A percentile compares a stretch with the other conserved stretches of the same genome.
phyloP scores from a whole-genome alignment of 2,329 filamentous ascomycete genomes.

The Penicillium sp. region DNA sequence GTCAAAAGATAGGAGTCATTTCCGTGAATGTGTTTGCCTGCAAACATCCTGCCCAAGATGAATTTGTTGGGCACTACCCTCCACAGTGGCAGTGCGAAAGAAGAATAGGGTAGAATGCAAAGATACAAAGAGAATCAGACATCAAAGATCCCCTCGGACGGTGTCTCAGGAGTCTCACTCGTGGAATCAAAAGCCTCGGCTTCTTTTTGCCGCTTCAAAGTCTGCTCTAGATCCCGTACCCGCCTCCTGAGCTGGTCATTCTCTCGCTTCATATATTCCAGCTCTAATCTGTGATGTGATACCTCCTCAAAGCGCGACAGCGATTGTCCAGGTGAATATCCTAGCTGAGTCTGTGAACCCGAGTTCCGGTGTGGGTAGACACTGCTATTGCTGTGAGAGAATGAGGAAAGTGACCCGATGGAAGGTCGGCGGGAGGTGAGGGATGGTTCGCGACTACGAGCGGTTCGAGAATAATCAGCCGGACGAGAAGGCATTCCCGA shows the following conservation, averaged over 20 bases:
- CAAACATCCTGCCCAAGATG: conserved; percentile 9
- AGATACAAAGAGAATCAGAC: conserved; percentile 2
- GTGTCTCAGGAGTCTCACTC: background rate
- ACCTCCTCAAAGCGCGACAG: conserved; percentile 45
- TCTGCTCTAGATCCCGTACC: conserved; percentile 46
- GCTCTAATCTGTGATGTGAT: conserved; percentile 42
- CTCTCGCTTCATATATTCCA: conserved; percentile 47
- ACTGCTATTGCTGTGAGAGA: conserved; percentile 24
- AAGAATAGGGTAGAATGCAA: background rate
- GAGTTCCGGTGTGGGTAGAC: conserved; percentile 34
- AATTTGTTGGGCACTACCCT: conserved; percentile 4
- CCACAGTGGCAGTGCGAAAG: conserved; percentile 2
- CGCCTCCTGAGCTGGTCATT: conserved; percentile 48
- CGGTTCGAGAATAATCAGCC: conserved; percentile 28
- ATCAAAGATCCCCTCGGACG: background rate
- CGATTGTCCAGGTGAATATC: conserved; percentile 28
- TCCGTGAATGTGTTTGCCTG: conserved; percentile 12
- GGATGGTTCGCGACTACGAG: conserved; percentile 46
- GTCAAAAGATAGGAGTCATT: conserved; percentile 2
- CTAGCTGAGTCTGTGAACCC: conserved; percentile 29
- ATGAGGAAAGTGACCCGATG: conserved; percentile 32
- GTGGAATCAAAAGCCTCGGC: background rate
- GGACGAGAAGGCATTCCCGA: conserved; percentile 27
- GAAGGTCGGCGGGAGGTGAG: conserved; percentile 40
- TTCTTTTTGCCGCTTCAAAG: conserved; percentile 34